These are phyloP conservation scores for Aegilops tauschii DNA, from an alignment of 176 grass and related monocot genomes.

Conservation along the genomic window DNA sequence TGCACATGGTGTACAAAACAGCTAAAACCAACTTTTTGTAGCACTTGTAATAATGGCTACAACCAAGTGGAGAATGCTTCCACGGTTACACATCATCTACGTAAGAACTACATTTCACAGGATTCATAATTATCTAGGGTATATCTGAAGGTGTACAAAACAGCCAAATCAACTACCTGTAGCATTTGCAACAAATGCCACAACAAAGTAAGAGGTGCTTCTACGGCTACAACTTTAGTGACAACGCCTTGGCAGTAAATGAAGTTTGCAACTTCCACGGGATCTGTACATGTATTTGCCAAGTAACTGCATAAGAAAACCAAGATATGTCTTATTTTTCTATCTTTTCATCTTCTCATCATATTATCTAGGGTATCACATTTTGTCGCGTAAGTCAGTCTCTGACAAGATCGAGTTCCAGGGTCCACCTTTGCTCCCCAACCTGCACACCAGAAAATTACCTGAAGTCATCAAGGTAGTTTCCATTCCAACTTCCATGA, in stretches of 20 bases:
- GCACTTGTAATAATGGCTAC: background rate
- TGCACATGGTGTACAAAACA: background rate
- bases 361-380: conserved; percentile 4
- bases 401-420: conserved; percentile 51
- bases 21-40: background rate
- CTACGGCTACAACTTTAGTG: no score
- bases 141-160: background rate
- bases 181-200: background rate
- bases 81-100: background rate
- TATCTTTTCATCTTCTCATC: background rate
- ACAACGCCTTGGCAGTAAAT: background rate
- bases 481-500: background rate
- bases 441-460: conserved; percentile 32
- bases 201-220: background rate
- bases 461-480: background rate
- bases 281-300: background rate
- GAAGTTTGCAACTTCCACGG: background rate
- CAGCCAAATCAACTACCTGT: background rate
- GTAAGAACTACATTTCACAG: background rate
- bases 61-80: background rate
- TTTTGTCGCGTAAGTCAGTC: conserved; percentile 1
- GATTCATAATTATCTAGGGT: background rate
- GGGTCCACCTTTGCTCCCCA: conserved; percentile 59
- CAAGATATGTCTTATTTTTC: background rate
- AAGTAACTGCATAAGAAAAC: background rate